Evolutionary conservation across 805 yeast genomes (phyloP).

Genomic region (Metschnikowia koreensis): DNA sequence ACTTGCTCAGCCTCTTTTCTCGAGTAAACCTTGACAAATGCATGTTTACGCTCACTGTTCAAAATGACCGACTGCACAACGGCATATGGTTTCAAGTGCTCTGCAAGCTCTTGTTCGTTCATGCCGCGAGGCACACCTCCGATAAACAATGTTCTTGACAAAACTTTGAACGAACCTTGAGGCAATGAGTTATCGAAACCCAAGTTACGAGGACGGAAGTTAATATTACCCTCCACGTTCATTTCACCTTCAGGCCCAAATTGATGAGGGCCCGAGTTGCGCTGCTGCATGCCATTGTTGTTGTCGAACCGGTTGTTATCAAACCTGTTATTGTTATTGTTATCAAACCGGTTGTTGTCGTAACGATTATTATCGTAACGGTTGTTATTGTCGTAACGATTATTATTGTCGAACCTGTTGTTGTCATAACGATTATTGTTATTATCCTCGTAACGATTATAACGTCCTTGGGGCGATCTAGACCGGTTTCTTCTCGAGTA

Average conservation of each 20-base stretch:
- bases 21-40: slow-evolving; percentile 91
- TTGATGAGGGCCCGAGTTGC: slow-evolving; percentile 12
- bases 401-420: not conserved
- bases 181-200: slow-evolving; percentile 70
- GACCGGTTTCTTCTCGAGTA: slow-evolving; percentile 53
- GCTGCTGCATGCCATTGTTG: slow-evolving; percentile 8
- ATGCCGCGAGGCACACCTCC: slow-evolving; percentile 89
- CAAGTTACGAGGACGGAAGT: slow-evolving; percentile 72
- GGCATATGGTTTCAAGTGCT: slow-evolving; percentile 77
- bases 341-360: no score
- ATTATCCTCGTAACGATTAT: slow-evolving; percentile 13
- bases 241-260: slow-evolving; percentile 49
- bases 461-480: slow-evolving; percentile 46
- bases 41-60: slow-evolving; percentile 89
- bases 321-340: no score
- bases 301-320: no score
- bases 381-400: not conserved
- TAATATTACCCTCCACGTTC: slow-evolving; percentile 69
- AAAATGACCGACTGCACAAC: slow-evolving; percentile 89
- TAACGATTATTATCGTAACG: no score
- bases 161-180: slow-evolving; percentile 75
- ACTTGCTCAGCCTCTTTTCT: slow-evolving; percentile 89
- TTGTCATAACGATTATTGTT: slow-evolving; percentile 4
- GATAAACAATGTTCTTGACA: slow-evolving; percentile 85
- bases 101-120: slow-evolving; percentile 70